phyloP scores from a whole-genome alignment of 1,284 basidiomycete genomes.

The Ceratobasidium sp. region DNA sequence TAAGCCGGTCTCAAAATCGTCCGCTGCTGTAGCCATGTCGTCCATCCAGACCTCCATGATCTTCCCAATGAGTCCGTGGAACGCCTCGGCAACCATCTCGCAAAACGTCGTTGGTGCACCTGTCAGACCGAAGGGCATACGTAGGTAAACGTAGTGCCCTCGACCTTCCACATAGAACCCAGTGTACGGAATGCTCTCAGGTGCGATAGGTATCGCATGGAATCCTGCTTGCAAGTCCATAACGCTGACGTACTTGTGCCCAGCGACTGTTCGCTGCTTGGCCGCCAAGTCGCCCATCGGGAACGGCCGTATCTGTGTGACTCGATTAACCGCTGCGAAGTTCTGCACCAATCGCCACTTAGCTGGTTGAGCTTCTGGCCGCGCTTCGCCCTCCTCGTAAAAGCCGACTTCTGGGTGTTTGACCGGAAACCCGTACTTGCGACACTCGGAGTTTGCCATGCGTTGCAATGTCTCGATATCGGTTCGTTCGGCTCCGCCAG shows the following conservation, averaged over 20 bases:
- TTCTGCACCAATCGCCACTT: conserved; percentile 47
- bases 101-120: conserved; percentile 39
- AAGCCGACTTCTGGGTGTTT: background rate
- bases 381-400: background rate
- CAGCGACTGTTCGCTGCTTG: conserved; percentile 32
- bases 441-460: conserved; percentile 44
- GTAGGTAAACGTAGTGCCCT: conserved; percentile 41
- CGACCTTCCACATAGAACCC: conserved; percentile 43
- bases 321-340: conserved; percentile 47
- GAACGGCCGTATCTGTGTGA: conserved; percentile 43
- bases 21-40: too few species aligned
- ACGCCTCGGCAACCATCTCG: conserved; percentile 27
- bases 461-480: too few species aligned
- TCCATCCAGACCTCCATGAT: conserved; percentile 40
- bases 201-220: conserved; percentile 33
- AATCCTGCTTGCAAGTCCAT: conserved; percentile 41
- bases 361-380: background rate
- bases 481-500: conserved; percentile 6
- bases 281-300: conserved; percentile 23
- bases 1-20: conserved; percentile 29
- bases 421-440: conserved; percentile 7
- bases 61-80: conserved; percentile 35
- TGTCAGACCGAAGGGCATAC: too few species aligned
- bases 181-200: too few species aligned
- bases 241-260: conserved; percentile 30